A percentile compares a stretch with the other conserved stretches of the same genome.
These are phyloP conservation scores for Allomyces macrogynus DNA, from an alignment of 192 early-diverging fungal genomes.

Conservation along the genomic window DNA sequence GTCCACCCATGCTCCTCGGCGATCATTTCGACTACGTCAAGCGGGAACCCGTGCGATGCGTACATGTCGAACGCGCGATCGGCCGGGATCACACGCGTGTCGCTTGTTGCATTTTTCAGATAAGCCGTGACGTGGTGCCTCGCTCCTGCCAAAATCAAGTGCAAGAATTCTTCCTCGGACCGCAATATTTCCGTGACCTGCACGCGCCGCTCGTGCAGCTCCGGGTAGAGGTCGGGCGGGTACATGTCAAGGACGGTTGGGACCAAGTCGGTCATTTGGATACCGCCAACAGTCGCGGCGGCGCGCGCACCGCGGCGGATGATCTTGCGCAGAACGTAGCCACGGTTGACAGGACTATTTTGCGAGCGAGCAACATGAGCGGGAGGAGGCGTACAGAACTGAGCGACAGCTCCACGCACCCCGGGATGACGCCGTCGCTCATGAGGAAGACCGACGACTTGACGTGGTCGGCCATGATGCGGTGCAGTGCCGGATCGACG, in stretches of 20 bases:
- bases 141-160: slow-evolving; percentile 22
- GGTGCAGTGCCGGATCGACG: not conserved
- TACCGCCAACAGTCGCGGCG: slow-evolving; percentile 29
- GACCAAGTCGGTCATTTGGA: not conserved
- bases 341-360: slow-evolving; percentile 23
- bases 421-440: slow-evolving; percentile 33
- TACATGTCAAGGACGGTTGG: slow-evolving; percentile 17
- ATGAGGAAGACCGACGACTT: slow-evolving; percentile 32
- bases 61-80: slow-evolving; percentile 30
- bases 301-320: slow-evolving; percentile 33
- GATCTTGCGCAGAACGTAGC: slow-evolving; percentile 36
- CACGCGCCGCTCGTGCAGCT: slow-evolving; percentile 16
- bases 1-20: slow-evolving; percentile 32
- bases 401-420: slow-evolving; percentile 6
- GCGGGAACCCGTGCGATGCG: slow-evolving; percentile 35
- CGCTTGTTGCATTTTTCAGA: slow-evolving; percentile 24
- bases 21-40: slow-evolving; percentile 30
- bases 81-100: slow-evolving; percentile 19
- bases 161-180: slow-evolving; percentile 17
- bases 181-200: slow-evolving; percentile 19
- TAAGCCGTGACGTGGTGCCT: slow-evolving; percentile 22
- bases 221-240: slow-evolving; percentile 23
- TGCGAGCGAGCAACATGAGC: not conserved
- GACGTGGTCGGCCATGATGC: slow-evolving; percentile 33
- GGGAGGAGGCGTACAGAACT: not conserved